These are phyloP conservation scores for Straminergon stramineum DNA, from an alignment of 225 moss, liverwort and hornwort genomes.

Conservation along the genomic window DNA sequence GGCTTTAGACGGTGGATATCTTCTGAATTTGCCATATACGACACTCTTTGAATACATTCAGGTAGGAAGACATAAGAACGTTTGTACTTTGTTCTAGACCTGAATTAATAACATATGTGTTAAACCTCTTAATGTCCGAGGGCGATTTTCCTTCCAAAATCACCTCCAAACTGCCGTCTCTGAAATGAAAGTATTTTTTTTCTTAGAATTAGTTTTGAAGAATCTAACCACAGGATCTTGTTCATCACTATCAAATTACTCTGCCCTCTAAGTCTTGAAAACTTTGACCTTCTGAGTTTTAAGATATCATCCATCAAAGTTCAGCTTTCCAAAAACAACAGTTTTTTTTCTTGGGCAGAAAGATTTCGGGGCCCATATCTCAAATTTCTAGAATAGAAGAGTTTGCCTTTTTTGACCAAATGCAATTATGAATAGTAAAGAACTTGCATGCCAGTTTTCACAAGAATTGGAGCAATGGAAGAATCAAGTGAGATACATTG, in stretches of 20 bases:
- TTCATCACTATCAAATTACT: background rate
- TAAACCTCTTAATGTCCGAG: background rate
- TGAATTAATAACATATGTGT: background rate
- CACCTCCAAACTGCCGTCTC: background rate
- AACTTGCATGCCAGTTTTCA: background rate
- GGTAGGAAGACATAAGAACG: conserved; percentile 12
- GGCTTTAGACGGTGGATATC: conserved; percentile 53
- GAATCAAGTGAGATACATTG: background rate
- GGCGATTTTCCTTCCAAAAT: too few relatives aligned
- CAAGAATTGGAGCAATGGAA: background rate
- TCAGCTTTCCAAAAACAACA: background rate
- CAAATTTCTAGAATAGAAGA: background rate
- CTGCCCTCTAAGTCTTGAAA: background rate
- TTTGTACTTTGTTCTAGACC: background rate
- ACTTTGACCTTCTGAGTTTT: background rate
- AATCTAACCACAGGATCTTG: background rate
- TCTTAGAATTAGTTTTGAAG: background rate
- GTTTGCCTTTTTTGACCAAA: background rate
- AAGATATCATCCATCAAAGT: background rate
- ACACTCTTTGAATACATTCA: conserved; percentile 96
- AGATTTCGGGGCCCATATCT: background rate
- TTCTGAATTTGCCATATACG: conserved; percentile 67
- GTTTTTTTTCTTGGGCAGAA: background rate
- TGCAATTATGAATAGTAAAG: background rate
- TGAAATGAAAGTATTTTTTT: background rate